Conservation (phyloP, 2,329 filamentous ascomycete species). For the Cladosporium halotolerans region DNA sequence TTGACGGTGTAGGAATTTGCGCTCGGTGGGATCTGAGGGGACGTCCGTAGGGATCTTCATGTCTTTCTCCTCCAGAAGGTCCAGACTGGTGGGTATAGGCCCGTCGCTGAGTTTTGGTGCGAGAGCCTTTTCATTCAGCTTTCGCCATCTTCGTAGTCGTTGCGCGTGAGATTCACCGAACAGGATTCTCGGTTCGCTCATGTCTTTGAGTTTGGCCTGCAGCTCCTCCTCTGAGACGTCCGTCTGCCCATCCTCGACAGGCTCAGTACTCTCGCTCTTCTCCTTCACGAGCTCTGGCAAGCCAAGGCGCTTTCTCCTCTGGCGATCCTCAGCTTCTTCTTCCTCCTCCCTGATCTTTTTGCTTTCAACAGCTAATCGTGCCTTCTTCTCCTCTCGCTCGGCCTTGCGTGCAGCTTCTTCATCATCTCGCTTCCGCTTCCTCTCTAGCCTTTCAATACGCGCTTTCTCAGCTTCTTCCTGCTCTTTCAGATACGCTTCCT, state of each 20-base stretch:
- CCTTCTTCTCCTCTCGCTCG: slow-evolving; percentile 73
- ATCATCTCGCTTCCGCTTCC: slow-evolving; percentile 86
- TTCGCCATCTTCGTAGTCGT: slow-evolving; percentile 64
- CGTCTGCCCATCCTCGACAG: slow-evolving; percentile 38
- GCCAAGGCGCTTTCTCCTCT: slow-evolving; percentile 68
- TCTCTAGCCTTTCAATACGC: slow-evolving; percentile 60
- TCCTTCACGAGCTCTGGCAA: slow-evolving; percentile 63
- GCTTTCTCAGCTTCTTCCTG: slow-evolving; percentile 68
- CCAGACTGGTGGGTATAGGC: slow-evolving; percentile 80
- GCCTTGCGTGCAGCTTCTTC: slow-evolving; percentile 67
- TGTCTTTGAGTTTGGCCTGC: slow-evolving; percentile 56
- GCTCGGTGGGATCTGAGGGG: slow-evolving; percentile 57
- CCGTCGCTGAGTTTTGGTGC: slow-evolving; percentile 53
- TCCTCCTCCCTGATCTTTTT: slow-evolving; percentile 62
- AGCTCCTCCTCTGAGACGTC: slow-evolving; percentile 69
- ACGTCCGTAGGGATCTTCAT: slow-evolving; percentile 72
- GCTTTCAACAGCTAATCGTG: slow-evolving; percentile 74
- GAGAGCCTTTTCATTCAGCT: slow-evolving; percentile 44
- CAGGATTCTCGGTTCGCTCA: slow-evolving; percentile 66
- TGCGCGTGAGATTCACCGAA: slow-evolving; percentile 76
- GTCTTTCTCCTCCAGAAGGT: slow-evolving; percentile 72
- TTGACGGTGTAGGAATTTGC: slow-evolving; percentile 73
- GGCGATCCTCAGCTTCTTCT: slow-evolving; percentile 66
- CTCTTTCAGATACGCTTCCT: slow-evolving; percentile 73
- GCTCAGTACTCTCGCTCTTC: slow-evolving; percentile 35